Evolutionary conservation across 164 flowering plant species (phyloP), one percentile per base, ranked within the genome.

Genomic region (Macadamia integrifolia): DNA sequence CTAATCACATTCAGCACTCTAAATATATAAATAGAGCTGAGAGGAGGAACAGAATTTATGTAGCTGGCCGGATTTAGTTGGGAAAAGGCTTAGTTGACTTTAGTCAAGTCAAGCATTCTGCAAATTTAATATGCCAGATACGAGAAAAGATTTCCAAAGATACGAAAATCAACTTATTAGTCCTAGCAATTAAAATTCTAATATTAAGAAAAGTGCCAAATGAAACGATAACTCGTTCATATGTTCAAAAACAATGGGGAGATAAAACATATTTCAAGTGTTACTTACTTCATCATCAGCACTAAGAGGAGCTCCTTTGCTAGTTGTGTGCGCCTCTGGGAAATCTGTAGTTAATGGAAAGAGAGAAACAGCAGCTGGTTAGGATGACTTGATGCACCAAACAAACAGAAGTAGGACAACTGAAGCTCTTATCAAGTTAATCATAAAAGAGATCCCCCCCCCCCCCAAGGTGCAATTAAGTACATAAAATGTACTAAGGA

Each of bases 241-340:
- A 35, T 35, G 40, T 35, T 35, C 40, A 35, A 35, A 0, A 35
- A 35, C 40, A 5, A 35, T 35, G 49, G 49, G 32, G 58, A 23
- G 1, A 62, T 5, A 46, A 23, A 57, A 18, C 57, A 3, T 56
- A 18, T 6, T 55, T 66, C 23, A 29, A 31, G 42, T 10, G 35
- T 48, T 31, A 74, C 88, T 83, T 80, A 87, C 95, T 75, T 80
- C 80, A 65, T 77, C 75, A 72, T 77, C 83, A 66, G 44, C 69
- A 10, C 56, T 56, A 63, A 55, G 66, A 35, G 79, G 55, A 67
- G 82, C 63, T 71, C 59, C 80, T 52, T 60, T 56, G 52, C 57
- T 60, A 56, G 70, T 52, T 48, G 75, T 55, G 61, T 52, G 57
- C 66, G 70, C 62, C 73, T 77, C 82, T 71, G 56, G 68, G 32